Base-by-base conservation (phyloP, 139 green algal genomes). In the Chlamydomonas applanata region DNA sequence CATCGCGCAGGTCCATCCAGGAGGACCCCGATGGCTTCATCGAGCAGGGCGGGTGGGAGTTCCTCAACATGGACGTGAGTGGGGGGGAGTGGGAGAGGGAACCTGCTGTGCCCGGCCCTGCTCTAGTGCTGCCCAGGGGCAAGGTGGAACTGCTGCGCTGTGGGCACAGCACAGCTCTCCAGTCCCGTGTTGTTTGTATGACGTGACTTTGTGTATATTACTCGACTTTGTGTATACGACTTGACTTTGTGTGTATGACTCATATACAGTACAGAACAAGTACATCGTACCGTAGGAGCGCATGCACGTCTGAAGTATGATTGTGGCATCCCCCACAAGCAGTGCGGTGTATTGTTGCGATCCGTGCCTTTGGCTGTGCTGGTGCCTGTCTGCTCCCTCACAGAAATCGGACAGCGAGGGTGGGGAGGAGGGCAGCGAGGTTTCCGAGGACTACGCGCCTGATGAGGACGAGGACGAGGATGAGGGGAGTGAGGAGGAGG, bases 41-140 rank as follows among this genome's bases (percentile, higher is more conserved):
- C 3, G 90, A 93, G 61, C 80, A 91, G 25, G 96, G 96, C 33
- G 96, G 96, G 33, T 99, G 96, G 96, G 88, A 92, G 78, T 99
- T 99, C 83, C 85, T 99, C 40, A 92, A 99, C 88, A 88, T 92
- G 57, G 92, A 98, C 74, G 90, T 85, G 67, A 65, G 69, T 63
- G 3, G 24, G 7, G n/a, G n/a, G n/a, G 40, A 34, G 24, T 69
- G 16, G n/a, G n/a, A n/a, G n/a, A n/a, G n/a, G n/a, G n/a, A n/a
- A n/a, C n/a, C n/a, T n/a, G n/a, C n/a, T n/a, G n/a, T 62, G 24
- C 25, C 70, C 76, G 22, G 69, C 77, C 25, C 68, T 77, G 29
- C 69, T 13, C n/a, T 46, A 19, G 36, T 34, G 3, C 22, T 67
- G 34, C 9, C 7, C 57, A 34, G 1, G 24, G 27, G 5, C 9